Evolutionary conservation across 2,329 filamentous ascomycete genomes (phyloP), one percentile per base, ranked within the genome.

Genomic region (Ophiostoma australiae): DNA sequence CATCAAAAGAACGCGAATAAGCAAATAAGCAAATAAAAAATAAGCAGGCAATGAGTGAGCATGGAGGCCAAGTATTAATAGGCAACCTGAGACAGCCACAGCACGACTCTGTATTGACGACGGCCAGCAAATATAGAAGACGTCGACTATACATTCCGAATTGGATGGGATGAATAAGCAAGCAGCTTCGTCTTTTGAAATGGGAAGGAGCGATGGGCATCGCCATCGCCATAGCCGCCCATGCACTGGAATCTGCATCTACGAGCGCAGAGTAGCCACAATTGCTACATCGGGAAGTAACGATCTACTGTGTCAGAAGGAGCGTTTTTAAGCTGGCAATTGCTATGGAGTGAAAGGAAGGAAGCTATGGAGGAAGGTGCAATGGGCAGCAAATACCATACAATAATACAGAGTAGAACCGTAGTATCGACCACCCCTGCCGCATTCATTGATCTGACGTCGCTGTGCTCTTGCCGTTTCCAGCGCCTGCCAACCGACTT

Each of bases 391-490:
- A 11, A 13, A 39, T 39, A 31, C 27, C 27, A 31, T 31, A 31
- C 27, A 1, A 31, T 31, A 3, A 31, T 31, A 31, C 27, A 31
- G 27, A 31, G 27, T 31, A 31, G 27, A 39, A 39, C 37, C 37
- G 37, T 39, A 39, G 6, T 39, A 39, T 39, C 10, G 37, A 48
- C 20, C 20, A 55, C n/a, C 48, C 48, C 48, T 55, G 48, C 7
- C 17, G 44, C 48, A 55, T 55, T 55, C 52, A 7, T 10, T 63
- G 27, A 15, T 37, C 61, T 65, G 61, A 65, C 61, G 61, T 65
- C 61, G 61, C 61, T 65, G 58, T 20, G 58, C 52, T 58, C 44
- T 48, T 48, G 48, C 48, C 48, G 20, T n/a, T 55, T 23, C 48
- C 48, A 55, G 48, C 48, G 20, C 48, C n/a, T n/a, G 48, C 48